Percentiles rank a stretch among this genome's conserved stretches.
Conservation (phyloP, 2,329 filamentous ascomycete genomes). For the Colletotrichum sp. region DNA sequence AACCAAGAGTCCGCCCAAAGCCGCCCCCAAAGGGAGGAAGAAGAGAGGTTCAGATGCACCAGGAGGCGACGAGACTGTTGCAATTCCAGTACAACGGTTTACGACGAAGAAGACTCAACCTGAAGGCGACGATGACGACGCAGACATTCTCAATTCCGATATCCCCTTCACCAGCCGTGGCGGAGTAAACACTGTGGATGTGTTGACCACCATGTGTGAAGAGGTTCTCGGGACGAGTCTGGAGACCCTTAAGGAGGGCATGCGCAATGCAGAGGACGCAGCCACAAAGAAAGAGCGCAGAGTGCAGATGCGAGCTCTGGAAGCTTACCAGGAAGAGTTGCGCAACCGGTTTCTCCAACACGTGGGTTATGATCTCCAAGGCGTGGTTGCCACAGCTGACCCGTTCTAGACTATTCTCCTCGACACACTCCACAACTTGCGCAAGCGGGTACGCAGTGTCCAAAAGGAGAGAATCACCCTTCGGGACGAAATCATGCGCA, state of each 20-base stretch:
- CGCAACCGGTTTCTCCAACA: conserved; percentile 62
- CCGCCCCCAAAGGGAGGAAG: conserved; percentile 22
- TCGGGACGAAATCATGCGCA: conserved; percentile 64
- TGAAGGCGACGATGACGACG: conserved; percentile 44
- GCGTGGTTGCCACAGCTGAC: conserved; percentile 16
- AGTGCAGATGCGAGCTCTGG: conserved; percentile 61
- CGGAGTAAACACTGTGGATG: conserved; percentile 67
- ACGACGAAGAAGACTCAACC: conserved; percentile 46
- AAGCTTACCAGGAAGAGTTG: conserved; percentile 64
- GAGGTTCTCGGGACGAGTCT: conserved; percentile 62
- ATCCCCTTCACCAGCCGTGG: conserved; percentile 59
- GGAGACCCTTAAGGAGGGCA: conserved; percentile 48
- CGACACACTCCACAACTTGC: conserved; percentile 62
- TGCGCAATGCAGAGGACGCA: conserved; percentile 43
- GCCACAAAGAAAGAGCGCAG: conserved; percentile 58
- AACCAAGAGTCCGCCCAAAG: conserved; percentile 24
- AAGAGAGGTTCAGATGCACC: conserved; percentile 16
- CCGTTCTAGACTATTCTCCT: conserved; percentile 58
- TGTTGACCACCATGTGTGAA: conserved; percentile 65
- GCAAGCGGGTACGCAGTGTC: conserved; percentile 61
- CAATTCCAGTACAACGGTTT: conserved; percentile 67
- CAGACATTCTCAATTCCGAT: conserved; percentile 52
- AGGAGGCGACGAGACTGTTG: conserved; percentile 38
- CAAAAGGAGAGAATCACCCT: conserved; percentile 63
- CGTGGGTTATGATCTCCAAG: conserved; percentile 44